Conservation (phyloP, 768 basidiomycete species). For the Xerocomus brunneocitrinus region DNA sequence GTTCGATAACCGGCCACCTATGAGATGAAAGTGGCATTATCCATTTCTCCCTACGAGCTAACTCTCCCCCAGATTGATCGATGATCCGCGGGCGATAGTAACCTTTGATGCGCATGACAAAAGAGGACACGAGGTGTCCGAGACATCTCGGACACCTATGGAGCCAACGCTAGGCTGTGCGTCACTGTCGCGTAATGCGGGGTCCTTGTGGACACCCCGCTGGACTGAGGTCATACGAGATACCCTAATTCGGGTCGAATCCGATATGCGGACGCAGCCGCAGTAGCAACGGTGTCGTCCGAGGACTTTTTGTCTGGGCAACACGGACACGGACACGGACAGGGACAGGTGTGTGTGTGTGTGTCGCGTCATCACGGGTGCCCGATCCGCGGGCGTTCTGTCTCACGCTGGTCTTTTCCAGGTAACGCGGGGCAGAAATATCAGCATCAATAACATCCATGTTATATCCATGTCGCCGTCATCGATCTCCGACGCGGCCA, state of each 20-base stretch:
- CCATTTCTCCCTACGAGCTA: neutral
- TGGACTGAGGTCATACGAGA: neutral
- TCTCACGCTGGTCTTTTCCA: neutral
- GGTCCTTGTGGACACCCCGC: neutral
- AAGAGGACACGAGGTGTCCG: neutral
- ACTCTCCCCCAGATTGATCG: neutral
- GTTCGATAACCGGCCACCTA: neutral
- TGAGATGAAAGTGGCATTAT: neutral
- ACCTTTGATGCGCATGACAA: neutral
- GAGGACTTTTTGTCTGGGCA: neutral
- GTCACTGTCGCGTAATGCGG: neutral
- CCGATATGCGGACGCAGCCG: neutral
- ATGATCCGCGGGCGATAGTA: neutral
- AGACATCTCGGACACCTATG: neutral
- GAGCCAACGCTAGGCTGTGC: neutral
- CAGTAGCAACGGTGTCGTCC: neutral
- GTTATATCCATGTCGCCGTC: neutral
- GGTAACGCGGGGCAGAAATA: neutral
- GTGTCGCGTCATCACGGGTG: neutral
- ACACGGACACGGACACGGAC: neutral
- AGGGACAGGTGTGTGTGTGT: neutral
- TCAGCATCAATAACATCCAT: neutral
- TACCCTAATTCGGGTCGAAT: neutral
- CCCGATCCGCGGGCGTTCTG: neutral
- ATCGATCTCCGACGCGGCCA: neutral